Percentiles rank a stretch among this genome's conserved stretches.
Conservation (phyloP, 148 eudicot species). For the Dysphania ambrosioides region DNA sequence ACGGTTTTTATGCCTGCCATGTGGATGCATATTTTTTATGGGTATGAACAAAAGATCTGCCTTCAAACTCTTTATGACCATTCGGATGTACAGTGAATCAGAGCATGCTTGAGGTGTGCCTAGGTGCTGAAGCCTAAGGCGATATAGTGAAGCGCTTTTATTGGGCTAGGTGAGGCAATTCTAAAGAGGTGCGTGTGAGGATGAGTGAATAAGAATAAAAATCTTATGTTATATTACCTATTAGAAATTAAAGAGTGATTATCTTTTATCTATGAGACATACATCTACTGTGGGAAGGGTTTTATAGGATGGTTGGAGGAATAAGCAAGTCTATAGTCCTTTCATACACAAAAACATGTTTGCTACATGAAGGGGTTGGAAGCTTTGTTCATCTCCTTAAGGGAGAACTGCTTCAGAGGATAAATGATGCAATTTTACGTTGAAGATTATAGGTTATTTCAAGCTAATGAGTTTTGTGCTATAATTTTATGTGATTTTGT, state of each 20-base stretch:
- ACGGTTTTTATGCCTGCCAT: background rate
- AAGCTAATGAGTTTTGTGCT: conserved; percentile 2
- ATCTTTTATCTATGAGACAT: too few species aligned
- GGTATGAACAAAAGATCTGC: background rate
- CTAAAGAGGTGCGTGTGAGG: too few species aligned
- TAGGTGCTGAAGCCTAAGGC: too few species aligned
- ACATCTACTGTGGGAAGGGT: too few species aligned
- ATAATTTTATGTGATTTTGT: background rate
- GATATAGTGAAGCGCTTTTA: too few species aligned
- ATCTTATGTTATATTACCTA: background rate
- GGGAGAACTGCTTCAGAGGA: background rate
- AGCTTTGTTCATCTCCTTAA: background rate
- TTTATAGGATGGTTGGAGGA: background rate
- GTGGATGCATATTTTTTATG: background rate
- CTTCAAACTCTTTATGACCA: background rate
- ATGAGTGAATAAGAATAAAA: background rate
- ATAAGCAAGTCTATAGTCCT: too few species aligned
- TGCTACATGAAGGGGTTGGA: background rate
- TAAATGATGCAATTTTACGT: background rate
- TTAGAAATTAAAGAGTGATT: too few species aligned
- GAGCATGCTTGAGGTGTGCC: too few species aligned
- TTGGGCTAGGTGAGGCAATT: too few species aligned
- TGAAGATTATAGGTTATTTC: background rate
- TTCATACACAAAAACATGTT: background rate
- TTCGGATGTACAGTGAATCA: background rate